phyloP scores from a whole-genome alignment of 306 rosid genomes.

The Oemleria cerasiformis region DNA sequence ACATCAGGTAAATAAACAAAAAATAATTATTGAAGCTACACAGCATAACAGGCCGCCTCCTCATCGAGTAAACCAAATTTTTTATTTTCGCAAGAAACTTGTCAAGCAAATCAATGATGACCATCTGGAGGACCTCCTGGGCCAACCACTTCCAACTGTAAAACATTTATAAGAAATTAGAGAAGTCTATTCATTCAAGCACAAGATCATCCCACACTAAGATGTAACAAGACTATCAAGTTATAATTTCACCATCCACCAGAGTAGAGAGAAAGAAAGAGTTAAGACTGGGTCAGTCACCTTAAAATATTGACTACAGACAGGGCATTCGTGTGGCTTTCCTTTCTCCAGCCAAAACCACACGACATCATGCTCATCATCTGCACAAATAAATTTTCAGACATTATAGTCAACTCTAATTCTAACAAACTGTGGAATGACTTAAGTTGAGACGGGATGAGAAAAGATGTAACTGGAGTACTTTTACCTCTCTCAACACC shows the following conservation, averaged over 20 bases:
- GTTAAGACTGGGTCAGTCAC: slow-evolving; percentile 14
- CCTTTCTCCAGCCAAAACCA: slow-evolving; percentile 60
- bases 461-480: not conserved
- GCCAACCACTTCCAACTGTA: slow-evolving; percentile 44
- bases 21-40: slow-evolving; percentile 4
- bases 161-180: slow-evolving; percentile 4
- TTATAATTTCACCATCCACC: not conserved
- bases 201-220: not conserved
- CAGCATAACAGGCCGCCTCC: slow-evolving; percentile 3
- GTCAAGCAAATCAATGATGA: slow-evolving; percentile 29
- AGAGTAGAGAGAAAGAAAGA: not conserved
- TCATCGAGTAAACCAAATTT: not conserved
- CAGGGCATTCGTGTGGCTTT: slow-evolving; percentile 45
- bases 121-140: slow-evolving; percentile 46
- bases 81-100: slow-evolving; percentile 21
- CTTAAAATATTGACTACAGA: slow-evolving; percentile 44
- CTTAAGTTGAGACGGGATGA: not conserved
- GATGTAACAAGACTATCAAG: not conserved
- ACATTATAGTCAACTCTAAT: not conserved
- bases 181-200: not conserved
- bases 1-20: not conserved
- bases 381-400: slow-evolving; percentile 13
- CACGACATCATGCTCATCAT: slow-evolving; percentile 54
- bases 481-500: slow-evolving; percentile 44
- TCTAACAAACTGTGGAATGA: not conserved